phyloP scores from a whole-genome alignment of 768 basidiomycete genomes.

The Leccinum aurantiacum region DNA sequence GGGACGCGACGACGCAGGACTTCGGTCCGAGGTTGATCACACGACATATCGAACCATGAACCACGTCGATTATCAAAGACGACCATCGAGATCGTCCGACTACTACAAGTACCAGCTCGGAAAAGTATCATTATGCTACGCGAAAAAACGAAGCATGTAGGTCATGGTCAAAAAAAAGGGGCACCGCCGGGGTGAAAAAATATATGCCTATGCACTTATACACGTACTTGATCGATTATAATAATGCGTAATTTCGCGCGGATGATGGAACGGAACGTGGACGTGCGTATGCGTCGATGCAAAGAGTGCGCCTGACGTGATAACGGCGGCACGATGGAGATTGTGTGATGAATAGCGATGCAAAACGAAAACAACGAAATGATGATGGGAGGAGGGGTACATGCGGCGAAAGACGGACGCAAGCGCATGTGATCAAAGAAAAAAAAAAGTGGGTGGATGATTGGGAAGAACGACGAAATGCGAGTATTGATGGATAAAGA shows the following conservation, averaged over 20 bases:
- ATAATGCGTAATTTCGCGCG: conserved; percentile 26
- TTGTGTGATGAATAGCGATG: conserved; percentile 26
- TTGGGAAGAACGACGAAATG: conserved; percentile 13
- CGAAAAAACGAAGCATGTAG: conserved; percentile 4
- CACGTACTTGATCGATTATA: conserved; percentile 28
- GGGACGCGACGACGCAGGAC: neutral
- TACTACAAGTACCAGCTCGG: conserved; percentile 14
- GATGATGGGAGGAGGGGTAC: neutral
- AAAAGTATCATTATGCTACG: conserved; percentile 10
- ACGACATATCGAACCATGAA: neutral
- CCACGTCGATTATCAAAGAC: conserved; percentile 9
- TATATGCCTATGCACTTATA: conserved; percentile 29
- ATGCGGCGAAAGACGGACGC: conserved; percentile 14
- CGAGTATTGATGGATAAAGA: conserved; percentile 14
- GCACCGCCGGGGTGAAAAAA: conserved; percentile 17
- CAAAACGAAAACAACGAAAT: conserved; percentile 14
- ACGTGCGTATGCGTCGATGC: conserved; percentile 18
- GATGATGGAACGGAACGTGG: conserved; percentile 3
- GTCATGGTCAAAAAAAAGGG: conserved; percentile 12
- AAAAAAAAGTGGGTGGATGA: conserved; percentile 1
- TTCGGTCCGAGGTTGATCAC: neutral
- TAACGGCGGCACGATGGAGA: conserved; percentile 9
- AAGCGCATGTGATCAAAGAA: neutral
- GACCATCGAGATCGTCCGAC: conserved; percentile 19
- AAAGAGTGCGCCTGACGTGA: conserved; percentile 9